These are phyloP conservation scores for Thalassiosira oceanica DNA, from an alignment of 352 stramenopile genomes.

Conservation along the genomic window DNA sequence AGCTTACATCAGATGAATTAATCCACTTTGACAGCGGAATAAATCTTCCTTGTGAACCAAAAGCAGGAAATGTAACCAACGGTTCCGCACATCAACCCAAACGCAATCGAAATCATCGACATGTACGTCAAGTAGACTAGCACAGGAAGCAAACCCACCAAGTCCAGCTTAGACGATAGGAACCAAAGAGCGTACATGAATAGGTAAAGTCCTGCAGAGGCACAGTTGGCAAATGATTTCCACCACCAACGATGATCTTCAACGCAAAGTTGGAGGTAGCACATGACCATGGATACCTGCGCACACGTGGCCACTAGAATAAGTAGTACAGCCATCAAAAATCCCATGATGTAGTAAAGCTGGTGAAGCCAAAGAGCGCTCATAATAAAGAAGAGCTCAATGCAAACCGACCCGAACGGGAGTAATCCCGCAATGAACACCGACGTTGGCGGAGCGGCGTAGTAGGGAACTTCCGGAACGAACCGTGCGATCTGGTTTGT, in stretches of 20 bases:
- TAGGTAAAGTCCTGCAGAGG: conserved; percentile 94
- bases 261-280: conserved; percentile 98
- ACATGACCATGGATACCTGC: conserved; percentile 99
- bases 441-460: conserved; percentile 90
- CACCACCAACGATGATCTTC: conserved; percentile 99
- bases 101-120: conserved; percentile 94
- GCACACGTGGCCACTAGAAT: conserved; percentile 97
- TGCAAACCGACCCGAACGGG: conserved; percentile 98
- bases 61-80: conserved; percentile 96
- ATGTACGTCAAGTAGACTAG: conserved; percentile 98
- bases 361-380: conserved; percentile 97
- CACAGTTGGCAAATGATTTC: conserved; percentile 92
- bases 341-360: conserved; percentile 99
- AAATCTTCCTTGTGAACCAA: conserved; percentile 98
- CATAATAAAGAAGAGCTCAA: conserved; percentile 99
- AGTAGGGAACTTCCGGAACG: conserved; percentile 91
- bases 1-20: too few species aligned
- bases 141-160: conserved; percentile 85
- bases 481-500: conserved; percentile 85
- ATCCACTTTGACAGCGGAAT: conserved; percentile 96
- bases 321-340: conserved; percentile 97
- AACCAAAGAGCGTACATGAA: conserved; percentile 99
- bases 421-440: conserved; percentile 96
- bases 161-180: conserved; percentile 96
- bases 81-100: conserved; percentile 93